Base-by-base conservation (phyloP, 495 filamentous ascomycete genomes). In the Neurospora tetraspora region DNA sequence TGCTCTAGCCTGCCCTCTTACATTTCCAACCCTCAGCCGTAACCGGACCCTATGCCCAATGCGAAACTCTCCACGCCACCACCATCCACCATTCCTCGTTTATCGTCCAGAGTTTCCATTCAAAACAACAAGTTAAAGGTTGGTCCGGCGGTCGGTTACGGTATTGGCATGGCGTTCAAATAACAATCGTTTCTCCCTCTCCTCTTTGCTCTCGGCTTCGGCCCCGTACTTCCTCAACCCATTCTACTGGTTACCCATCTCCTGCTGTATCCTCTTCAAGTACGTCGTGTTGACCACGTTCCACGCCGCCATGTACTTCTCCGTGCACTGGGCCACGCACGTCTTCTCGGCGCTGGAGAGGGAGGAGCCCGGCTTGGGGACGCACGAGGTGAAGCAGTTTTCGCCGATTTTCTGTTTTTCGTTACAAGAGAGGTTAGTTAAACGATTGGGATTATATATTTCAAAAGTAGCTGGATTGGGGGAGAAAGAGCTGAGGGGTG, bases 301-400 rank as follows among this genome's bases (percentile, higher is more conserved):
- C 96, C 96, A 99, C 39, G 92, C 88, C 34, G 86, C 83, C 87
- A 98, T 97, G 85, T 99, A 99, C 84, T 99, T 99, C 80, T 98
- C 93, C 92, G 97, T 96, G 85, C 96, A 99, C 73, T 86, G 83
- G 8, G 91, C 91, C 73, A 95, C 87, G 87, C 96, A 99, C 61
- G 87, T 85, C 81, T 86, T 80, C 75, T 91, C 88, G 83, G 94
- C 89, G 77, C 85, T 86, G 42, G 93, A 93, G 68, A 98, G 83
- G 47, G 91, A 92, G 69, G 86, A 82, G 71, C 93, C 91, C 70
- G 96, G 96, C 76, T 94, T 90, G 37, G 94, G 90, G 47, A 99
- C 85, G 84, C 96, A 99, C 79, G 91, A 91, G 42, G 95, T 89
- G 88, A 97, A 98, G 88, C 96, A 99, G 86, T 96, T 90, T 80